Percentiles rank a stretch among this genome's conserved stretches.
These are phyloP conservation scores for Fusarium oxysporum DNA, from an alignment of 2,329 filamentous ascomycete species.

Conservation along the genomic window DNA sequence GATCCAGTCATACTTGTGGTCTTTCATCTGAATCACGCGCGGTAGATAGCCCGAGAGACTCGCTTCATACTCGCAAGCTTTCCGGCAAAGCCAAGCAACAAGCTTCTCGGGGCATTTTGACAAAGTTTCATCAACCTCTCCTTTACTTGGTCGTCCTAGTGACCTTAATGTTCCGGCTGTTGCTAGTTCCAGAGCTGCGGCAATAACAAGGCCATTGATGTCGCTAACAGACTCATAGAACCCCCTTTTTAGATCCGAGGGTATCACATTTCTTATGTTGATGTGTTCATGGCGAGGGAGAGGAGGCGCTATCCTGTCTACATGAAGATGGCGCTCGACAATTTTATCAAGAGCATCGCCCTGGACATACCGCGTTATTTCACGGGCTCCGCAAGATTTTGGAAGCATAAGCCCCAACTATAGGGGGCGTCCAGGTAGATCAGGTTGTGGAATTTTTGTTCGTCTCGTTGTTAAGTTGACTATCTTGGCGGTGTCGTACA, in stretches of 20 bases:
- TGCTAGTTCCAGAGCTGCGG: conserved; percentile 42
- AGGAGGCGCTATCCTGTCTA: conserved; percentile 13
- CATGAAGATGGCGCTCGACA: conserved; percentile 26
- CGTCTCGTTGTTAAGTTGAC: not conserved
- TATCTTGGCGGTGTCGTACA: conserved; percentile 34
- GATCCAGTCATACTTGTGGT: conserved; percentile 47
- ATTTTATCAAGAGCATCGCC: conserved; percentile 38
- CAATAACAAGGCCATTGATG: conserved; percentile 45
- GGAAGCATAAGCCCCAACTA: conserved; percentile 31
- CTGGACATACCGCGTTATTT: conserved; percentile 42
- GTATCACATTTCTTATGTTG: conserved; percentile 26
- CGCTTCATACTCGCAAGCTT: conserved; percentile 45
- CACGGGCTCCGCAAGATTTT: conserved; percentile 14
- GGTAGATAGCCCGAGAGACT: conserved; percentile 38
- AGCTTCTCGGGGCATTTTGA: not conserved
- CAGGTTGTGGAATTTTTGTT: not conserved
- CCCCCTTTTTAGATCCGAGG: conserved; percentile 9
- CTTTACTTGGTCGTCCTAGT: not conserved
- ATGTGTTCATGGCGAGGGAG: conserved; percentile 28
- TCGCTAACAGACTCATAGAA: conserved; percentile 46
- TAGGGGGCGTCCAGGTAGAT: conserved; percentile 17
- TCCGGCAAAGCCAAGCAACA: conserved; percentile 42
- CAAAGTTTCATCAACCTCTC: not conserved
- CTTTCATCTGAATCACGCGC: conserved; percentile 43
- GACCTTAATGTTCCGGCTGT: conserved; percentile 32